Conservation (phyloP, 2,329 filamentous ascomycete genomes). For the Ascochyta viciae-villosae region DNA sequence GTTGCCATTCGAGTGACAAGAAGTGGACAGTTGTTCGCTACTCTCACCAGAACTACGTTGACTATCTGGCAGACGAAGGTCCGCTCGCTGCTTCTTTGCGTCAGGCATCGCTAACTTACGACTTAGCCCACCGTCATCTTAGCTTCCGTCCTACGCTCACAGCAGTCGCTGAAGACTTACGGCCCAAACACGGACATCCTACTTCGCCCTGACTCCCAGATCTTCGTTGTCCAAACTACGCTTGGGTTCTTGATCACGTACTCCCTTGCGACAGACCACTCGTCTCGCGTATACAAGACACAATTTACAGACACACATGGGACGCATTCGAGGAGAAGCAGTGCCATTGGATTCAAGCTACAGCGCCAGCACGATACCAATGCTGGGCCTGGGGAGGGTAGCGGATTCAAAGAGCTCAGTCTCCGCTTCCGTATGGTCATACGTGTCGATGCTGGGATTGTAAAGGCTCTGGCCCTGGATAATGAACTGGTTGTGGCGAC, state of each 20-base stretch:
- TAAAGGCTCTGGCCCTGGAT: slow-evolving; percentile 84
- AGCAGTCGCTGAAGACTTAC: slow-evolving; percentile 79
- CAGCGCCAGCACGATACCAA: slow-evolving; percentile 49
- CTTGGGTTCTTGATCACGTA: slow-evolving; percentile 93
- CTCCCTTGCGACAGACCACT: slow-evolving; percentile 83
- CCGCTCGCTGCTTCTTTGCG: slow-evolving; percentile 39
- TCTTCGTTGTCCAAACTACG: slow-evolving; percentile 87
- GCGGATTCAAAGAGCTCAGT: slow-evolving; percentile 83
- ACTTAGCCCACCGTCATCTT: slow-evolving; percentile 84
- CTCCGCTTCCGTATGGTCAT: slow-evolving; percentile 97
- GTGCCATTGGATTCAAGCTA: slow-evolving; percentile 49
- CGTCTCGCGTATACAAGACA: slow-evolving; percentile 83
- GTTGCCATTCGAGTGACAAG: slow-evolving; percentile 79
- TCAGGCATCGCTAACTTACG: slow-evolving; percentile 32
- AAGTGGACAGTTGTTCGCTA: slow-evolving; percentile 83
- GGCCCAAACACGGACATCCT: slow-evolving; percentile 85
- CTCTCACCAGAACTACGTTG: slow-evolving; percentile 83
- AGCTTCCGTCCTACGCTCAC: slow-evolving; percentile 82
- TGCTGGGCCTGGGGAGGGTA: slow-evolving; percentile 78
- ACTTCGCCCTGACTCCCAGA: slow-evolving; percentile 88
- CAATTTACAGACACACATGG: slow-evolving; percentile 68
- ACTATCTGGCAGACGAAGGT: slow-evolving; percentile 98
- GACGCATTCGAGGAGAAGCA: slow-evolving; percentile 59
- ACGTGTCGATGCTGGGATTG: slow-evolving; percentile 94
- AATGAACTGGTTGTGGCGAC: slow-evolving; percentile 94